Evolutionary conservation across 257 asterid species (phyloP), one percentile per base, ranked within the genome.

Genomic region (Orobanche coerulescens): DNA sequence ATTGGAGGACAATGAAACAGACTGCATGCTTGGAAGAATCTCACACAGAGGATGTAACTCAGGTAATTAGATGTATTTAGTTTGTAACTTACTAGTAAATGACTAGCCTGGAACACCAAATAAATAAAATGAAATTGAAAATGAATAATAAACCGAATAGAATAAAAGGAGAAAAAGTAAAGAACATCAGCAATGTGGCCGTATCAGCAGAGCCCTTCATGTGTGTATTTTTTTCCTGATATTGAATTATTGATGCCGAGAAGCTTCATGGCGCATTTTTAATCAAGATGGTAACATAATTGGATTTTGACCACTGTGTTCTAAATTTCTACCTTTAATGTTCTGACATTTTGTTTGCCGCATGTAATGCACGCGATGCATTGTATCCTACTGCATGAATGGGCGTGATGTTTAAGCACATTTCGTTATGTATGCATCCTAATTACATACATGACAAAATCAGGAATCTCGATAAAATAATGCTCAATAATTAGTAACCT

Each of bases 31-130:
- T 89, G 84, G 97, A 88, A 66, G 98, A 88, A 62, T 84, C 87
- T 52, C 98, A 93, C 71, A 84, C 71, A 71, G 98, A 89, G 23
- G 98, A 93, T 76, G 92, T 93, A 42, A 86, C 97, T 71, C 98
- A 89, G 95, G 98, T 93, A 66, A 64, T 71, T 54, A 43, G 62
- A 18, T 54, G 56, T 57, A 16, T 43, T 58, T 33, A 2, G 28
- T 54, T 58, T 26, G 36, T 28, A 54, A 49, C 52, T 44, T 46
- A 7, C 19, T 18, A 13, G 37, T 26, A 15, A 33, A 47, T n/a
- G n/a, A n/a, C n/a, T n/a, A n/a, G n/a, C n/a, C n/a, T n/a, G n/a
- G n/a, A n/a, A n/a, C n/a, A n/a, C n/a, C n/a, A n/a, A n/a, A n/a
- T n/a, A n/a, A n/a, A n/a, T n/a, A n/a, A n/a, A n/a, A n/a, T n/a